Conservation (phyloP, 306 rosid genomes). For the Vachellia pachyceras region DNA sequence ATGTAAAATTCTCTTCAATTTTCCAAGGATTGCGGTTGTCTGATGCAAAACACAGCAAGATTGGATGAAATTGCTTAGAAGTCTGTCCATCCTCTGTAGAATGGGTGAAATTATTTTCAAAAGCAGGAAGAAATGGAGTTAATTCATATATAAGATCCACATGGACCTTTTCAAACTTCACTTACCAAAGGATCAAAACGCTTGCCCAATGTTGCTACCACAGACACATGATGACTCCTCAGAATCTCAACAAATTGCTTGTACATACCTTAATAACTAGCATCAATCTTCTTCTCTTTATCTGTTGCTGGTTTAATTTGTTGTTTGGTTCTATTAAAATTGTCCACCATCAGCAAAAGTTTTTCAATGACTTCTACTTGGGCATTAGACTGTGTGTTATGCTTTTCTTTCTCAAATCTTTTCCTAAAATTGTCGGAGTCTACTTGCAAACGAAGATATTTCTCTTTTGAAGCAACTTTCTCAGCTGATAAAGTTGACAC, state of each 20-base stretch:
- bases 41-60: constrained; percentile 8
- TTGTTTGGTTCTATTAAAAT: constrained; percentile 78
- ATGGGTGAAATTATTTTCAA: constrained; percentile 23
- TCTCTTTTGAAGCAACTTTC: constrained; percentile 71
- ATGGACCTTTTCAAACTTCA: constrained; percentile 25
- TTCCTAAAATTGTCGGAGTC: constrained; percentile 94
- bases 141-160: constrained; percentile 9
- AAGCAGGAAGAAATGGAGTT: not conserved
- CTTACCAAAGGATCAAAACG: constrained; percentile 92
- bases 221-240: constrained; percentile 76
- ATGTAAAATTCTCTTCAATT: not conserved
- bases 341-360: constrained; percentile 86
- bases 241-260: constrained; percentile 88
- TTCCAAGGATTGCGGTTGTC: not conserved
- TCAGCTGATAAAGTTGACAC: constrained; percentile 59
- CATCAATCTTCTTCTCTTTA: constrained; percentile 78
- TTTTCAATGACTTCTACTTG: constrained; percentile 72
- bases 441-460: constrained; percentile 74
- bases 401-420: constrained; percentile 71
- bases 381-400: constrained; percentile 56
- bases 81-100: not conserved
- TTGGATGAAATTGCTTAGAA: not conserved
- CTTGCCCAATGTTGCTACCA: constrained; percentile 76
- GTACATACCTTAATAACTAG: constrained; percentile 90
- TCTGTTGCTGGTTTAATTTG: constrained; percentile 71